Evolutionary conservation across 148 eudicot species (phyloP), one percentile per base, ranked within the genome.

Genomic region (Rhododendron vialii): DNA sequence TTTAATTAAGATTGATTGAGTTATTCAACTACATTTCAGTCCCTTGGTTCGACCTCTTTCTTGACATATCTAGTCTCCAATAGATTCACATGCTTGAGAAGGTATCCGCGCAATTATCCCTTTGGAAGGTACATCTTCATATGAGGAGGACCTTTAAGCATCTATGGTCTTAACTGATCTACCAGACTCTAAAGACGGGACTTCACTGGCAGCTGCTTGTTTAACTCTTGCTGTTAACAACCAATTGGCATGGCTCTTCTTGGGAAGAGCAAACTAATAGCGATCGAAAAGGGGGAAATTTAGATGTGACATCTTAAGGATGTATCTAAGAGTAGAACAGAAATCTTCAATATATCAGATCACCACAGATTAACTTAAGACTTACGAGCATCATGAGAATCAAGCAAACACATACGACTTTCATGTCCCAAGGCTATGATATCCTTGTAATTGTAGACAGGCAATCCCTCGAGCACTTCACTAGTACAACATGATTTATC

Each of bases 311-410:
- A 74, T 85, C 11, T 5, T 41, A 45, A 47, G 28, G 14, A 76
- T 22, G 26, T 55, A 55, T 55, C 61, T 55, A 20, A 55, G 61
- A 17, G 20, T 18, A 8, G 18, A 79, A 33, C 24, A 20, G 30
- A 28, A 22, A 69, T 45, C 69, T 67, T 41, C 47, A 47, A 43
- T 47, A 3, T 45, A 71, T 43, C 4, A 53, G 47, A 36, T 53
- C 67, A 61, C 26, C 76, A 73, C 18, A 38, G 9, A 83, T 41
- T 85, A 88, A 90, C 98, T 93, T 95, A 95, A 98, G 87, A 89
- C 98, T 94, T 95, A 97, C 99, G 87, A 88, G 95, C 92, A 90
- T 91, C 93, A 91, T 88, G 88, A 83, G 96, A 93, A 87, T 83
- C 87, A 86, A 88, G 90, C 88, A 95, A 89, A 82, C 48, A 84